phyloP scores from a whole-genome alignment of 192 early-diverging fungal species.

The Allomyces macrogynus region DNA sequence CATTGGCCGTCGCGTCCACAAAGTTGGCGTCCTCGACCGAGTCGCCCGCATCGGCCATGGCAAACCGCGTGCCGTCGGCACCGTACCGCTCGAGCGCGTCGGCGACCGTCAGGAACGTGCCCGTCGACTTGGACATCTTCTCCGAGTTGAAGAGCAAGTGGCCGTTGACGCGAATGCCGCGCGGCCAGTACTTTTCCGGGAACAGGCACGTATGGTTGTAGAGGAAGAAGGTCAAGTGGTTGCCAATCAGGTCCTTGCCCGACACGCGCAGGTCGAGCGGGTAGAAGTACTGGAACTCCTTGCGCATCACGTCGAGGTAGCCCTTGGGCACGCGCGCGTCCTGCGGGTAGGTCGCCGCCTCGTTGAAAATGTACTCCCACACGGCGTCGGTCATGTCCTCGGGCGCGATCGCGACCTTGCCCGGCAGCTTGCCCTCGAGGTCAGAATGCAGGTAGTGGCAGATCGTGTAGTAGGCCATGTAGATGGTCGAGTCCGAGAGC shows the following conservation, averaged over 20 bases:
- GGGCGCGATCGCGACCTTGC: slow-evolving; percentile 50
- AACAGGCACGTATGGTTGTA: slow-evolving; percentile 95
- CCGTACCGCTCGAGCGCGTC: slow-evolving; percentile 69
- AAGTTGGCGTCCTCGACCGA: slow-evolving; percentile 97
- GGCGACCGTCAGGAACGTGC: slow-evolving; percentile 76
- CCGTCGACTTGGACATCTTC: slow-evolving; percentile 97
- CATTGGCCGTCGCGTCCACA: slow-evolving; percentile 80
- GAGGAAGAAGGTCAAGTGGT: slow-evolving; percentile 93
- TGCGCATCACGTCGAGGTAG: slow-evolving; percentile 54
- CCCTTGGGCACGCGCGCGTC: slow-evolving; percentile 35
- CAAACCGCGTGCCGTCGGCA: slow-evolving; percentile 87
- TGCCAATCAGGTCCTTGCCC: slow-evolving; percentile 91
- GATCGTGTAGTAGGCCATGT: slow-evolving; percentile 99
- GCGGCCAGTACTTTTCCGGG: slow-evolving; percentile 77
- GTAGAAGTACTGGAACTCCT: slow-evolving; percentile 94
- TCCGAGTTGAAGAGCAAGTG: slow-evolving; percentile 84
- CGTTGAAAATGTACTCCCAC: slow-evolving; percentile 77
- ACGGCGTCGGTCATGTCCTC: slow-evolving; percentile 80
- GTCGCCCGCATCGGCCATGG: slow-evolving; percentile 93
- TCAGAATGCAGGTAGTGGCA: slow-evolving; percentile 72
- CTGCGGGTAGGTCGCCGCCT: slow-evolving; percentile 35
- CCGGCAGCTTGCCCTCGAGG: slow-evolving; percentile 57
- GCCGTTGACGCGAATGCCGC: slow-evolving; percentile 69
- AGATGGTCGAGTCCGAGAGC: slow-evolving; percentile 94
- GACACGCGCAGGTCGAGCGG: slow-evolving; percentile 88